phyloP scores from a whole-genome alignment of 345 rosid species.

The Euphorbia lathyris region DNA sequence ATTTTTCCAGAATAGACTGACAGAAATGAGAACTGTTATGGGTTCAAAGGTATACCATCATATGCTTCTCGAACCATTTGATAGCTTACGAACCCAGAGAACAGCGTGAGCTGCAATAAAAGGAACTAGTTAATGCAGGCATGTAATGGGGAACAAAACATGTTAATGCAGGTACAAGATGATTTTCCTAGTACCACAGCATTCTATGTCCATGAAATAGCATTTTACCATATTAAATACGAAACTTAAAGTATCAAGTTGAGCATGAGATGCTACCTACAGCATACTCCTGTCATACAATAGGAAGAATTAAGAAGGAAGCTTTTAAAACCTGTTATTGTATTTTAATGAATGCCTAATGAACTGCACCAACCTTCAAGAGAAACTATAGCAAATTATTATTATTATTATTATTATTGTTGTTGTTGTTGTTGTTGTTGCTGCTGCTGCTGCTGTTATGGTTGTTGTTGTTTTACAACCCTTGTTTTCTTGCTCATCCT shows the following conservation, averaged over 20 bases:
- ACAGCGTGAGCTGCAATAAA: slow-evolving; percentile 83
- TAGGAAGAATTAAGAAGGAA: background rate
- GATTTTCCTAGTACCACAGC: background rate
- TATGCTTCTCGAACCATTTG: slow-evolving; percentile 99
- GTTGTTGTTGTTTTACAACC: background rate
- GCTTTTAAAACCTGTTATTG: background rate
- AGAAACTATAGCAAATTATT: background rate
- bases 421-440: too few species aligned
- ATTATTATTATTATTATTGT: too few species aligned
- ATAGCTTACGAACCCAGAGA: slow-evolving; percentile 98
- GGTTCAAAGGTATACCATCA: slow-evolving; percentile 50
- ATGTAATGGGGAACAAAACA: background rate
- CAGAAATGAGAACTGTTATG: background rate
- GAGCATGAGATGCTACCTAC: background rate
- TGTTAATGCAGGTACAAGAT: slow-evolving; percentile 13
- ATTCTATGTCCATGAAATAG: background rate
- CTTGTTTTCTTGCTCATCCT: background rate
- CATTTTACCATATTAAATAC: slow-evolving; percentile 3
- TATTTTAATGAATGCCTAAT: background rate
- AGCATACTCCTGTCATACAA: background rate
- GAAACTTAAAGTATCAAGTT: background rate
- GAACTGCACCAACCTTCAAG: background rate
- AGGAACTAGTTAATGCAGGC: slow-evolving; percentile 20
- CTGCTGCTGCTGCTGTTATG: too few species aligned
- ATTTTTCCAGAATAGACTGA: background rate